Evolutionary conservation across 1,284 basidiomycete species (phyloP), one percentile per base, ranked within the genome.

Genomic region (Apiotrichum gamsii): DNA sequence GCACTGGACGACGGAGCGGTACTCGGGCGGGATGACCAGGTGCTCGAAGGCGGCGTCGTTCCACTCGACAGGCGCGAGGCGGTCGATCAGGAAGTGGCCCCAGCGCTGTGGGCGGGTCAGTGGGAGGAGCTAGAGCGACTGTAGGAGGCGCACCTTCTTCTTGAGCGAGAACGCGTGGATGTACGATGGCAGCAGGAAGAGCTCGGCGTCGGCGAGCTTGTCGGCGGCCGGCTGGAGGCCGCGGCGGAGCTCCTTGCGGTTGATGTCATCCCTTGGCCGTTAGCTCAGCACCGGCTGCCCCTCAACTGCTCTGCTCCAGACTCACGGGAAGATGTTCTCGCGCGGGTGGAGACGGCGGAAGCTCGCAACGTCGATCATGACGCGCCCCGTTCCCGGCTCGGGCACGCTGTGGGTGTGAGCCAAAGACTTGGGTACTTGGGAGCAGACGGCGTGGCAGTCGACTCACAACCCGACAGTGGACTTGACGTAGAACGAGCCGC

Each of bases 401-500:
- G 43, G 46, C 3, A 41, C 24, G 4, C 53, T 56, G 43, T 2
- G 24, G 5, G 32, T 29, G 4, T 31, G 10, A 23, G 10, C 28
- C 8, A 8, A 13, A n/a, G n/a, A n/a, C n/a, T n/a, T n/a, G n/a
- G n/a, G n/a, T n/a, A n/a, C n/a, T n/a, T n/a, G n/a, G n/a, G n/a
- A n/a, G n/a, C n/a, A n/a, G n/a, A n/a, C n/a, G n/a, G n/a, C n/a
- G n/a, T n/a, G n/a, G n/a, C n/a, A n/a, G n/a, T n/a, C n/a, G 40
- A 39, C 49, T 29, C 32, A 52, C 53, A 47, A 47, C 28, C 54
- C 54, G 13, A 38, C 38, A 23, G 52, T 53, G 1, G 51, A 47
- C 13, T 51, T 38, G 9, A 51, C 52, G 34, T 41, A 56, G 44
- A 56, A 53, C 24, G 52, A 53, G 10, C 54, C 54, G 4, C n/a